Percentiles rank a stretch among this genome's conserved stretches.
Conservation (phyloP, 805 yeast species). For the Citeromyces matritensis region DNA sequence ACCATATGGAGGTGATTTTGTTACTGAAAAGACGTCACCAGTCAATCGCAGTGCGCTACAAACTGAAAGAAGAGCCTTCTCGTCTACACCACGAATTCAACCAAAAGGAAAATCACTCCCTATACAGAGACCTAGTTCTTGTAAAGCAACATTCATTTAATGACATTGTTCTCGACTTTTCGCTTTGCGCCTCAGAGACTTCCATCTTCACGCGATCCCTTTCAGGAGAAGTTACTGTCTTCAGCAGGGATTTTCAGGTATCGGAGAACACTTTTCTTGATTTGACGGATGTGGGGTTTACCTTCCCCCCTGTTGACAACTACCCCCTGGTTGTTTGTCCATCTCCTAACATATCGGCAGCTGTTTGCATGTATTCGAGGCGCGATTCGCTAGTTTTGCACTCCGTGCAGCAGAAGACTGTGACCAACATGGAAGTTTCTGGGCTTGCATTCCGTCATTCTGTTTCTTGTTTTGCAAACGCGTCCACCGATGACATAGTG, state of each 20-base stretch:
- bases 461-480: conserved; percentile 51
- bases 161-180: no score
- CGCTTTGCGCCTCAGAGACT: no score
- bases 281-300: conserved; percentile 39
- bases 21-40: conserved; percentile 22
- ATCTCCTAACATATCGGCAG: conserved; percentile 36
- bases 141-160: no score
- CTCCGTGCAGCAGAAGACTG: conserved; percentile 12
- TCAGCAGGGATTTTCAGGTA: background rate
- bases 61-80: conserved; percentile 7
- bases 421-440: conserved; percentile 29
- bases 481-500: conserved; percentile 57
- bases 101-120: no score
- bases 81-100: conserved; percentile 2
- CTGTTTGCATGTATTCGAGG: conserved; percentile 13
- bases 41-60: conserved; percentile 8
- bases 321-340: conserved; percentile 21
- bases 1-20: conserved; percentile 25
- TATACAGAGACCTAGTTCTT: no score
- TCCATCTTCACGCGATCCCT: no score
- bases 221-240: no score
- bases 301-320: conserved; percentile 20
- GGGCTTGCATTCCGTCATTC: conserved; percentile 57
- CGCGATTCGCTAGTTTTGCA: conserved; percentile 8
- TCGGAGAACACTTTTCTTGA: background rate